Percentiles rank a stretch among this genome's conserved stretches.
These are phyloP conservation scores for Penicillium samsonianum DNA, from an alignment of 495 filamentous ascomycete species.

Conservation along the genomic window DNA sequence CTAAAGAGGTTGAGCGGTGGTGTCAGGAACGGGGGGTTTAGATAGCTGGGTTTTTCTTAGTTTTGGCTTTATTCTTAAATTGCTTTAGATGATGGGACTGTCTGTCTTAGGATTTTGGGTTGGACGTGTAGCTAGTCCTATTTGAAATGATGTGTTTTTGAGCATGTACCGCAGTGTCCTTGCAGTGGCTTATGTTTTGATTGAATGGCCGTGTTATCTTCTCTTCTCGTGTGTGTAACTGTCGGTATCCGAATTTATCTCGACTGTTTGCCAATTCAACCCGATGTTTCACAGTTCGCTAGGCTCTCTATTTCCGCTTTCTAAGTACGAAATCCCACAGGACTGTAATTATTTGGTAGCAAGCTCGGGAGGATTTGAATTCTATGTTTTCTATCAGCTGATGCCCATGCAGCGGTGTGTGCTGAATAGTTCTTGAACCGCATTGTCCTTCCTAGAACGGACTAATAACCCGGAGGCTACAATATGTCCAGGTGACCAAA, in stretches of 20 bases:
- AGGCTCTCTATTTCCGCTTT: neutral
- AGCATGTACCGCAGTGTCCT: too few relatives aligned
- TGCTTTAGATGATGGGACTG: neutral
- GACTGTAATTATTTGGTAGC: neutral
- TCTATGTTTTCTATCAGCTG: neutral
- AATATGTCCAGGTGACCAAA: neutral
- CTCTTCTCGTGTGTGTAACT: constrained; percentile 3
- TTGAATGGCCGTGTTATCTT: neutral
- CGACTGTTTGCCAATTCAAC: neutral
- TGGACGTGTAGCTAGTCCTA: neutral
- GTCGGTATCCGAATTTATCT: neutral
- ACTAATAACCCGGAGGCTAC: neutral
- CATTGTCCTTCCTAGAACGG: neutral
- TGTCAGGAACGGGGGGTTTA: constrained; percentile 68
- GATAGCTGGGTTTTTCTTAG: neutral
- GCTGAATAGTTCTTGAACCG: too few relatives aligned
- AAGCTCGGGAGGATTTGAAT: neutral
- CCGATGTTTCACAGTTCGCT: neutral
- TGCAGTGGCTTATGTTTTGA: too few relatives aligned
- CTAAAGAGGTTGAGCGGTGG: constrained; percentile 78
- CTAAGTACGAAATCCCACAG: neutral
- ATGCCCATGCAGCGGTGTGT: neutral
- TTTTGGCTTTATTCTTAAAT: neutral
- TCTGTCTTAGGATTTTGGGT: neutral
- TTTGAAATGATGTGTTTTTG: neutral